Base-by-base conservation (phyloP, 257 asterid genomes). In the Rhazya stricta region DNA sequence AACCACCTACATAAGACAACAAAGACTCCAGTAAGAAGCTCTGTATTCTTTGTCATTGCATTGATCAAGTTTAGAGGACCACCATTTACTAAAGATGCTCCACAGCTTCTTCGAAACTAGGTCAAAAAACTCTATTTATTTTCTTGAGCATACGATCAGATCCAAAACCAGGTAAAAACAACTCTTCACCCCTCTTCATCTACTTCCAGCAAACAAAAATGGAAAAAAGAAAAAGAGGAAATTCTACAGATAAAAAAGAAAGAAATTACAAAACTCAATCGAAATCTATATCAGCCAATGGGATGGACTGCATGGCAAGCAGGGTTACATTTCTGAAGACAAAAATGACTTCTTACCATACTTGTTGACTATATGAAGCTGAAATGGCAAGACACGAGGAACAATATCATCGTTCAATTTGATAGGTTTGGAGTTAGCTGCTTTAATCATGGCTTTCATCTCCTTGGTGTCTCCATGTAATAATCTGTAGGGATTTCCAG, bases 401-500 rank as follows among this genome's bases (percentile, higher is more conserved):
- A 69, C 39, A 25, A 69, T 45, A 27, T 89, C 88, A 43, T 87
- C 85, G 25, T 80, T 77, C 5, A 87, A 72, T 10, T 73, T 76
- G 72, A 85, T 84, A 2, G 90, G 86, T 57, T 78, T 84, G 1
- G 86, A 71, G 32, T 73, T 80, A 0, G 92, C 92, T 66, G 75
- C 65, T 62, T 82, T 79, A 7, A 77, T 79, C 89, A 87, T 43
- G 27, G 57, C 23, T 2, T 73, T 84, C 87, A 86, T 85, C 63
- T 87, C 90, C 72, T 87, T 85, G 25, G 86, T 79, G 70, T 89
- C 92, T 19, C 92, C 95, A 71, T 73, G 71, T 2, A 86, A 56
- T 15, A 78, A 16, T 67, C 78, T 76, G 76, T 89, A 89, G 4
- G 89, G 65, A 74, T 83, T 86, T 9, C 95, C 92, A 0, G 48